Conservation (phyloP, 2,329 filamentous ascomycete genomes). For the Aspergillus ustus region DNA sequence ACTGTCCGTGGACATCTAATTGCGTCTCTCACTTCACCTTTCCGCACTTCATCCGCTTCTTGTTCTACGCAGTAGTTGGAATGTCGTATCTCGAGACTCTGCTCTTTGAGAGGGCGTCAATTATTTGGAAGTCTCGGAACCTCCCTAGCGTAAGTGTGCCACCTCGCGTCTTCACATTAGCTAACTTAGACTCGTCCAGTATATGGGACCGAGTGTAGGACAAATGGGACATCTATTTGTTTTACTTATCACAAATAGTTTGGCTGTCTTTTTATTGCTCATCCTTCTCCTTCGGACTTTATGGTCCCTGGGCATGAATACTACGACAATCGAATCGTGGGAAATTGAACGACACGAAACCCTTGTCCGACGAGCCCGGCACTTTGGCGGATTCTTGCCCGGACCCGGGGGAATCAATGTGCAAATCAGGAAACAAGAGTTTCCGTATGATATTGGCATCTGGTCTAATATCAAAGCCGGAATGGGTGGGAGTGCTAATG, state of each 20-base stretch:
- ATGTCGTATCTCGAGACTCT: slow-evolving; percentile 62
- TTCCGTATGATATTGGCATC: slow-evolving; percentile 69
- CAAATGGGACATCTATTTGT: slow-evolving; percentile 62
- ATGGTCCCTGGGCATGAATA: slow-evolving; percentile 62
- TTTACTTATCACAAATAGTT: slow-evolving; percentile 58
- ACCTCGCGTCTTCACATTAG: neutral
- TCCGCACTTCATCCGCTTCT: slow-evolving; percentile 68
- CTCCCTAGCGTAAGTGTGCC: slow-evolving; percentile 58
- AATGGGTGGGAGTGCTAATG: slow-evolving; percentile 61
- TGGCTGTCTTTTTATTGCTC: slow-evolving; percentile 60
- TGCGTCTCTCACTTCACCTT: slow-evolving; percentile 69
- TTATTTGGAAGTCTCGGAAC: slow-evolving; percentile 60
- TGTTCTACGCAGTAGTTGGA: slow-evolving; percentile 62
- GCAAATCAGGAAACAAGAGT: slow-evolving; percentile 63
- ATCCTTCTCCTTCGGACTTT: slow-evolving; percentile 60
- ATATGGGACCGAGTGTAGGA: slow-evolving; percentile 59
- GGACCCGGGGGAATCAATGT: slow-evolving; percentile 61
- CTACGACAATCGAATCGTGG: slow-evolving; percentile 69
- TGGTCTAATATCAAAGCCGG: slow-evolving; percentile 62
- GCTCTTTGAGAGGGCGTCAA: slow-evolving; percentile 55
- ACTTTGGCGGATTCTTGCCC: slow-evolving; percentile 62
- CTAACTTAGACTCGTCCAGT: slow-evolving; percentile 43
- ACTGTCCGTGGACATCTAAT: slow-evolving; percentile 69
- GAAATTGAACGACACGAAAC: slow-evolving; percentile 57
- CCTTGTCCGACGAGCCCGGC: slow-evolving; percentile 50